Evolutionary conservation across 345 rosid genomes (phyloP).

Genomic region (Jatropha curcas): DNA sequence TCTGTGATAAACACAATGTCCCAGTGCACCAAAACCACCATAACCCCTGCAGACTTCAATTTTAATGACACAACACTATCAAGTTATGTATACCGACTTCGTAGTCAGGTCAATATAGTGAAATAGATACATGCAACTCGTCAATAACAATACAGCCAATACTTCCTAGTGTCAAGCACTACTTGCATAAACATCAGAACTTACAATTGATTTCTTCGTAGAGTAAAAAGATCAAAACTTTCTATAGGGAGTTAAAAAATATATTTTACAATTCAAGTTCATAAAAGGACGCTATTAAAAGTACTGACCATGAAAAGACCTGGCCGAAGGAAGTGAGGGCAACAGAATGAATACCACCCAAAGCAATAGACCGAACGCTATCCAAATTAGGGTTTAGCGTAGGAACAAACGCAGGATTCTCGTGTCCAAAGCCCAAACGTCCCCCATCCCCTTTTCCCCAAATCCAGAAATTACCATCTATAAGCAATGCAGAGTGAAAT

Average conservation of each 20-base stretch:
- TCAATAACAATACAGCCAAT: not conserved
- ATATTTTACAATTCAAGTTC: no score
- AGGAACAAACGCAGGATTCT: constrained; percentile 68
- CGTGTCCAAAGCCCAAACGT: constrained; percentile 84
- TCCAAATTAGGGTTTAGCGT: constrained; percentile 64
- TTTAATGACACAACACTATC: constrained; percentile 28
- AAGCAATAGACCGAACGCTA: constrained; percentile 51
- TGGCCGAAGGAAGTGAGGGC: constrained; percentile 70
- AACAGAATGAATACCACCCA: constrained; percentile 87
- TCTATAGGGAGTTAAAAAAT: no score
- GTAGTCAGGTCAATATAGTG: not conserved
- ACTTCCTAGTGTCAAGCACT: not conserved
- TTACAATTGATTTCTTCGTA: no score
- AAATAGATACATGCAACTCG: not conserved
- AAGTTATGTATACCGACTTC: not conserved
- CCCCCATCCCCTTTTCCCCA: constrained; percentile 99
- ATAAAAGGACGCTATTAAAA: not conserved
- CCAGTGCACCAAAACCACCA: constrained; percentile 97
- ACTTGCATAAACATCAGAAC: not conserved
- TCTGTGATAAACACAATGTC: constrained; percentile 82
- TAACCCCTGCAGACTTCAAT: constrained; percentile 84
- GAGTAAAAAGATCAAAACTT: no score
- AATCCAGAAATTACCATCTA: constrained; percentile 67
- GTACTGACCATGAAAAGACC: constrained; percentile 74
- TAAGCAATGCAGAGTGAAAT: constrained; percentile 72